Evolutionary conservation across 805 yeast genomes (phyloP), one percentile per base, ranked within the genome.

Genomic region (Candida dajiaensis): DNA sequence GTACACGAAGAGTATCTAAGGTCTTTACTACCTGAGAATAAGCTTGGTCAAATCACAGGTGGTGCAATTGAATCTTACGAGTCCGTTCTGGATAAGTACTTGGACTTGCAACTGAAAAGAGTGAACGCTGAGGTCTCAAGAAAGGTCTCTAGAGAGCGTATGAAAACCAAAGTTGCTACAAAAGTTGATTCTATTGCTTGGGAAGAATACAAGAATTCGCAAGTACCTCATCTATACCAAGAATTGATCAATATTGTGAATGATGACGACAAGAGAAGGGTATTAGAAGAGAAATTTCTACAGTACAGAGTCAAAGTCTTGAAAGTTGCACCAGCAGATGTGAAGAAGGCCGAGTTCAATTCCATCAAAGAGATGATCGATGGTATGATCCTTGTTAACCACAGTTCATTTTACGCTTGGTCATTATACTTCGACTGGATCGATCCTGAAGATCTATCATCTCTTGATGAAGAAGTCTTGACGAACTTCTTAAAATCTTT

Each of bases 341-440:
- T 55, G 2, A 81, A 82, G 46, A 59, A 62, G 15, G 48, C 46
- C 2, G 55, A 74, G 23, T 67, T 68, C 10, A 54, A 56, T 1
- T 73, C 76, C 23, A 65, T 89, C 4, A 67, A 68, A 39, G 78
- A 76, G 10, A 72, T 80, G 74, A 78, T 80, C 0, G 81, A 79
- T 13, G 95, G 85, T 31, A 78, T 90, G 82, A 78, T 89, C 4
- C 66, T 83, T 15, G 78, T 92, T 15, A 75, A 78, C 36, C 77
- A 83, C 20, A 72, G 74, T 1, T 80, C 80, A 6, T 69, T 77
- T 33, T 67, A 75, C 26, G 87, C 89, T 1, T 90, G 96, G 96
- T 71, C 74, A 35, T 58, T 82, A 11, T 79, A 78, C 56, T 76
- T 89, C 47, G 94, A 89, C 52, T 85, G 92, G 84, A 54, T 68